phyloP scores from a whole-genome alignment of 495 filamentous ascomycete species.

The Trichocladium uniseriatum region DNA sequence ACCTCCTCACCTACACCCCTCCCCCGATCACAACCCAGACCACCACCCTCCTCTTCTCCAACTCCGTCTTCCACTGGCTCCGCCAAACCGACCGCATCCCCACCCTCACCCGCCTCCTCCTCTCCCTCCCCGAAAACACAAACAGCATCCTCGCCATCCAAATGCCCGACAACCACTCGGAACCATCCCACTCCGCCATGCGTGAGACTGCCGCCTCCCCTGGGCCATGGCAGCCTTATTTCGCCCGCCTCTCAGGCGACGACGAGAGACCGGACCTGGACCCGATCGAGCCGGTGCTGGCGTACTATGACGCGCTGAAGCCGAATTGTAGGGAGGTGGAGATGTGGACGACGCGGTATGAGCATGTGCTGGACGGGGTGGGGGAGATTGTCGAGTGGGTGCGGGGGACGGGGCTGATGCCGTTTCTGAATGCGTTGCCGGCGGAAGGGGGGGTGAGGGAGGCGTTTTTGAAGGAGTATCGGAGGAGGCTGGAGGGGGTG shows the following conservation, averaged over 20 bases:
- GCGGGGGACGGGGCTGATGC: constrained; percentile 44
- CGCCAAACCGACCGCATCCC: constrained; percentile 31
- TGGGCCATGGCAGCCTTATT: constrained; percentile 31
- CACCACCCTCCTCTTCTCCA: constrained; percentile 44
- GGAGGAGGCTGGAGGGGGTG: not conserved
- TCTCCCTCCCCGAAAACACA: constrained; percentile 19
- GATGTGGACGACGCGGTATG: constrained; percentile 45
- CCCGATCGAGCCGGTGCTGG: constrained; percentile 34
- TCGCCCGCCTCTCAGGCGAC: constrained; percentile 13
- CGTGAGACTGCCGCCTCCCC: constrained; percentile 30
- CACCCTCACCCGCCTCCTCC: constrained; percentile 34
- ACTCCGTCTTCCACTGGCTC: constrained; percentile 50
- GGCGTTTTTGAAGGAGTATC: constrained; percentile 6
- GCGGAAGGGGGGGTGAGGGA: not conserved
- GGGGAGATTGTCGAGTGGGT: constrained; percentile 49
- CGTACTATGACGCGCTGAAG: constrained; percentile 39
- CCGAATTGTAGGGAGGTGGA: constrained; percentile 34
- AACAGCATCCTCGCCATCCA: constrained; percentile 47
- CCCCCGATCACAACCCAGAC: constrained; percentile 18
- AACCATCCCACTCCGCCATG: constrained; percentile 44
- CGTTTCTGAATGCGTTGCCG: constrained; percentile 29
- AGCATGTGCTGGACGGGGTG: constrained; percentile 39
- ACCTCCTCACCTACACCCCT: constrained; percentile 34
- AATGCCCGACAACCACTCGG: constrained; percentile 42
- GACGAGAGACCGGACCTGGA: constrained; percentile 33